Evolutionary conservation across 1,284 basidiomycete species (phyloP).

Genomic region (Golubevia pallescens): DNA sequence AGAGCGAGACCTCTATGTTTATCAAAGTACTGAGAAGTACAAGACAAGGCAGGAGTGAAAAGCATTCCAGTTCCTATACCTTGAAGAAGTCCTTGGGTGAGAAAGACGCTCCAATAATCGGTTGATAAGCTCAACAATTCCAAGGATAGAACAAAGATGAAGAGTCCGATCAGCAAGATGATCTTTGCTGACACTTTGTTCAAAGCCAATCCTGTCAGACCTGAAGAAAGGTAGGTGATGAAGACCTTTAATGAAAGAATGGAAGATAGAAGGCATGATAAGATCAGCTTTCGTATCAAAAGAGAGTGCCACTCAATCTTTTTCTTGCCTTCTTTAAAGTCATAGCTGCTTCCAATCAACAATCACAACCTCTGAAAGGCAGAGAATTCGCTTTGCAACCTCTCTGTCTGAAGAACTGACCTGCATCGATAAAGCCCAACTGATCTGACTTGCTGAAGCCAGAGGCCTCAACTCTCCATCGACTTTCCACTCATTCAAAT

Average conservation of each 20-base stretch:
- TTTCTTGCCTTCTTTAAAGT: too few relatives aligned
- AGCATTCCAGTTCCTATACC: constrained; percentile 10
- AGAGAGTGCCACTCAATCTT: too few relatives aligned
- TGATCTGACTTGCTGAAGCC: constrained; percentile 10
- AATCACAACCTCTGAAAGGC: too few relatives aligned
- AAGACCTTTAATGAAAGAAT: too few relatives aligned
- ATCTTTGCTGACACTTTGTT: constrained; percentile 7
- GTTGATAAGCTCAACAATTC: constrained; percentile 12
- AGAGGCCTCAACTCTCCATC: constrained; percentile 4
- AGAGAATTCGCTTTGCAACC: too few relatives aligned
- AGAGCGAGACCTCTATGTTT: constrained; percentile 9
- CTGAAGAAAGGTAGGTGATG: constrained; percentile 7
- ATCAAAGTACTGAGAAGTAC: constrained; percentile 14
- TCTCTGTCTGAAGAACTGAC: constrained; percentile 2
- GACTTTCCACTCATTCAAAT: constrained; percentile 7
- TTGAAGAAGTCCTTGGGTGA: constrained; percentile 16
- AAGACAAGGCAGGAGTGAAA: constrained; percentile 13
- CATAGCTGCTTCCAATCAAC: too few relatives aligned
- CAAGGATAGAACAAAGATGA: constrained; percentile 12
- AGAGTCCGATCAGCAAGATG: constrained; percentile 7
- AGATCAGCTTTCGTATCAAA: too few relatives aligned
- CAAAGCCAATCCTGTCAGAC: constrained; percentile 4
- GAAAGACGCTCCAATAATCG: constrained; percentile 12
- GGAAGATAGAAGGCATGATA: too few relatives aligned
- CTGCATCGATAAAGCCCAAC: constrained; percentile 9